A percentile compares a stretch with the other conserved stretches of the same genome.
Conservation (phyloP, 2,329 filamentous ascomycete genomes). For the Penicillium sp. region DNA sequence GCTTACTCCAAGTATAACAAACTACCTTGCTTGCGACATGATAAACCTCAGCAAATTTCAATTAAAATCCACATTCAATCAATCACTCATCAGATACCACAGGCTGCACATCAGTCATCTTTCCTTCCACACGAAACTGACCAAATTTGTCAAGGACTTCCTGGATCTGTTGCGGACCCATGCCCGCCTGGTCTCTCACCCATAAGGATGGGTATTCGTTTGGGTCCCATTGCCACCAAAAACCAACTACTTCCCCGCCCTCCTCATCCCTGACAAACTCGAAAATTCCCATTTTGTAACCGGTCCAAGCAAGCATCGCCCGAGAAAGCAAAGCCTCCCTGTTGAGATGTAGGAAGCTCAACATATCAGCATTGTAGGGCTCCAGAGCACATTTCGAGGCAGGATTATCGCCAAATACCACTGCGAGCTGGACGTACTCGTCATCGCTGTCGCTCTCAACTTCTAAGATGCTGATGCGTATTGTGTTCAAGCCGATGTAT, state of each 20-base stretch:
- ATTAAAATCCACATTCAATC: not conserved
- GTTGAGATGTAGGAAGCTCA: constrained; percentile 2
- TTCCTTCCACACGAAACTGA: not conserved
- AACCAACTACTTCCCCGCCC: not conserved
- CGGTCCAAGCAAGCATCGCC: not conserved
- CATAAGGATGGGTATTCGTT: not conserved
- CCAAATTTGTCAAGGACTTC: constrained; percentile 5
- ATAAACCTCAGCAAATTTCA: not conserved
- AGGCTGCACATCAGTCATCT: not conserved
- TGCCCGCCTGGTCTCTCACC: constrained; percentile 2
- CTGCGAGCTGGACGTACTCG: not conserved
- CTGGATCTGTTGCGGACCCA: constrained; percentile 2
- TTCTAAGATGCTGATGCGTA: not conserved
- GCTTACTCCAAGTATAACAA: no score
- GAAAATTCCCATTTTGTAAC: constrained; percentile 2
- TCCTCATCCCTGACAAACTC: constrained; percentile 7
- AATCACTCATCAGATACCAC: not conserved
- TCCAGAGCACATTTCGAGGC: not conserved
- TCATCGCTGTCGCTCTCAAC: not conserved
- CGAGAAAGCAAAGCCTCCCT: not conserved
- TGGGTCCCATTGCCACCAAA: constrained; percentile 4
- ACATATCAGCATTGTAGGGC: constrained; percentile 5
- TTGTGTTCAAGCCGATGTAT: not conserved
- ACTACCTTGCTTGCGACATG: not conserved
- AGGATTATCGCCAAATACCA: not conserved